A percentile compares a stretch with the other conserved stretches of the same genome.
These are phyloP conservation scores for Debaryomyces singareniensis DNA, from an alignment of 1,139 yeast species.

Conservation along the genomic window DNA sequence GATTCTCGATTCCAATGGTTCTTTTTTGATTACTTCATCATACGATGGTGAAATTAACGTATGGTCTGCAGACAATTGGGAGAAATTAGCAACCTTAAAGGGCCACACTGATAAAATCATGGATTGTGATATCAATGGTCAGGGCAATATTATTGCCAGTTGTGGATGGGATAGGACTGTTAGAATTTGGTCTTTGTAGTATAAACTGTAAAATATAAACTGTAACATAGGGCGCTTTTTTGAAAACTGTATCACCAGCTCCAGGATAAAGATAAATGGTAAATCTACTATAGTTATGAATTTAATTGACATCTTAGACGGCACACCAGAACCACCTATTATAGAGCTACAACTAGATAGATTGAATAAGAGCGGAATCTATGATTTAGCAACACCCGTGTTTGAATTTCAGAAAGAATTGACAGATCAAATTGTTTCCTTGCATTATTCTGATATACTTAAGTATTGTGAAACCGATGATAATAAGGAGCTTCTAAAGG, in stretches of 20 bases:
- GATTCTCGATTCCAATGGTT: conserved; percentile 28
- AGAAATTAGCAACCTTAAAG: conserved; percentile 43
- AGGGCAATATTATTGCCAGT: conserved; percentile 42
- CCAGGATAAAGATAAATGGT: background rate
- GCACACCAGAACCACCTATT: conserved; percentile 79
- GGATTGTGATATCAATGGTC: conserved; percentile 53
- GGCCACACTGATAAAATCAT: conserved; percentile 71
- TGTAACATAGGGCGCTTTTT: conserved; percentile 1
- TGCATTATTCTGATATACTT: conserved; percentile 85
- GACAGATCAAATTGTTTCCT: conserved; percentile 86
- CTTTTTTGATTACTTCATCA: conserved; percentile 53
- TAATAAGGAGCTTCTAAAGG: conserved; percentile 52
- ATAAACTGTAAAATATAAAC: background rate
- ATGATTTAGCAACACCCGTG: conserved; percentile 80
- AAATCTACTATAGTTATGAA: no score
- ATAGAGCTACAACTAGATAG: conserved; percentile 44
- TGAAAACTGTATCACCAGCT: conserved; percentile 1
- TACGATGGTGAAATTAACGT: conserved; percentile 63
- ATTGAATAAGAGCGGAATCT: conserved; percentile 54
- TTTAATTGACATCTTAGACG: conserved; percentile 67
- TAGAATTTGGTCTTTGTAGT: conserved; percentile 45
- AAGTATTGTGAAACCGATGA: conserved; percentile 73
- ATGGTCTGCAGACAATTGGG: conserved; percentile 76
- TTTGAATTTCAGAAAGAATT: conserved; percentile 83
- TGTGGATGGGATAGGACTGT: conserved; percentile 84